Evolutionary conservation across 306 rosid species (phyloP), one percentile per base, ranked within the genome.

Genomic region (Castanospermum australe): DNA sequence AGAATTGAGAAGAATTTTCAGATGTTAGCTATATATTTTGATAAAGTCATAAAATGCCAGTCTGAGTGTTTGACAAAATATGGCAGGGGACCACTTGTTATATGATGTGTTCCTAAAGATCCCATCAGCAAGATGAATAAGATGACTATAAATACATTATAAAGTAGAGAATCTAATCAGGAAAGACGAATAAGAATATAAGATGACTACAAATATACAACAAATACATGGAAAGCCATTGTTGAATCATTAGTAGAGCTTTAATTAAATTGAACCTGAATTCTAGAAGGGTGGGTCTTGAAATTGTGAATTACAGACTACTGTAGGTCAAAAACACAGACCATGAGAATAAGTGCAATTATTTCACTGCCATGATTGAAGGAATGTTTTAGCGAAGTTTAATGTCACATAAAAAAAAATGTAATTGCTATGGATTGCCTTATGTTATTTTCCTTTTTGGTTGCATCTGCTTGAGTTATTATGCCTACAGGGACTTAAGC

Each of bases 271-370:
- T 55, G 35, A 79, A 35, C 22, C 20, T 30, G 74, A 54, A 64
- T 30, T 44, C 47, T 33, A 33, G 21, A 15, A 71, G 13, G 33
- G 2, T 83, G 71, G 32, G 8, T 57, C 51, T 28, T 25, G 47
- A 79, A 57, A 57, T 35, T 42, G 47, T 75, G 79, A 73, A 80
- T 28, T 52, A 47, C 15, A 39, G 67, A 80, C 20, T 52, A 47
- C 15, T 39, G 67, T 22, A 15, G 74, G 55, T 82, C 4, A 62
- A 62, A 59, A 42, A 12, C 32, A n/a, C 38, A 2, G 4, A 83
- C 32, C 18, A 63, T 20, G 71, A 77, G 33, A 78, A 64, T 71
- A 82, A 56, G 24, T 65, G 67, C 56, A 66, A 45, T 71, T 24
- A 55, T 63, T 70, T 71, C 76, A 24, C 50, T 17, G 15, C 71